These are phyloP conservation scores for Komagataella kurtzmanii DNA, from an alignment of 805 yeast species.

Conservation along the genomic window DNA sequence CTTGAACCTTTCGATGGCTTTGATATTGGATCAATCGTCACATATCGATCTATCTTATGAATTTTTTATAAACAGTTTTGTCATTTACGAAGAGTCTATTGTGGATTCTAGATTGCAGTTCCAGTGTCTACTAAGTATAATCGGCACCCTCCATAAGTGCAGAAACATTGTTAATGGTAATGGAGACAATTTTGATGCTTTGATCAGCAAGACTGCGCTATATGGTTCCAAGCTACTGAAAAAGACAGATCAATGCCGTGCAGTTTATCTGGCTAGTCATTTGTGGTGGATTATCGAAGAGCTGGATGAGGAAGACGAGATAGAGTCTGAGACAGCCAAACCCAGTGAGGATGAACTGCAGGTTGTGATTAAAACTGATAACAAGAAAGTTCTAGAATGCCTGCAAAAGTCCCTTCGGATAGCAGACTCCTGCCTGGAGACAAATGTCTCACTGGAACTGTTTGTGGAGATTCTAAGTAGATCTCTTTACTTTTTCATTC, in stretches of 20 bases:
- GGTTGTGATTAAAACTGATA: conserved; percentile 21
- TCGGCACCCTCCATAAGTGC: conserved; percentile 28
- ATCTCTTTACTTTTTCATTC: conserved; percentile 74
- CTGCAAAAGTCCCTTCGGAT: conserved; percentile 77
- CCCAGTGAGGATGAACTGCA: conserved; percentile 6
- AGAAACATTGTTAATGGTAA: conserved; percentile 22
- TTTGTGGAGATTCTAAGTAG: conserved; percentile 85
- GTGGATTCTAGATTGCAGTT: conserved; percentile 35
- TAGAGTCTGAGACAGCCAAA: conserved; percentile 9
- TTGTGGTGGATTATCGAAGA: conserved; percentile 85
- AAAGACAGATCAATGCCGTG: conserved; percentile 90
- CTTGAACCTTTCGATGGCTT: conserved; percentile 52
- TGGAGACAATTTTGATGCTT: conserved; percentile 60
- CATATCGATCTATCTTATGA: conserved; percentile 72
- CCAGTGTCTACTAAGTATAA: conserved; percentile 31
- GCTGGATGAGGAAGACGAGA: conserved; percentile 28
- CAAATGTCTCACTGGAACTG: conserved; percentile 56
- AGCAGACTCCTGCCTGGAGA: conserved; percentile 91
- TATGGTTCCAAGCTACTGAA: conserved; percentile 81
- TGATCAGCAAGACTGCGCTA: conserved; percentile 75
- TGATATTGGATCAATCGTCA: conserved; percentile 65
- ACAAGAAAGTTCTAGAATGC: conserved; percentile 79
- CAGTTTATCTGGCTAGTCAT: conserved; percentile 80
- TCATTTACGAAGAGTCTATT: conserved; percentile 60
- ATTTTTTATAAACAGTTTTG: conserved; percentile 76